Evolutionary conservation across 495 filamentous ascomycete genomes (phyloP).

Genomic region (Aspergillus diversus): DNA sequence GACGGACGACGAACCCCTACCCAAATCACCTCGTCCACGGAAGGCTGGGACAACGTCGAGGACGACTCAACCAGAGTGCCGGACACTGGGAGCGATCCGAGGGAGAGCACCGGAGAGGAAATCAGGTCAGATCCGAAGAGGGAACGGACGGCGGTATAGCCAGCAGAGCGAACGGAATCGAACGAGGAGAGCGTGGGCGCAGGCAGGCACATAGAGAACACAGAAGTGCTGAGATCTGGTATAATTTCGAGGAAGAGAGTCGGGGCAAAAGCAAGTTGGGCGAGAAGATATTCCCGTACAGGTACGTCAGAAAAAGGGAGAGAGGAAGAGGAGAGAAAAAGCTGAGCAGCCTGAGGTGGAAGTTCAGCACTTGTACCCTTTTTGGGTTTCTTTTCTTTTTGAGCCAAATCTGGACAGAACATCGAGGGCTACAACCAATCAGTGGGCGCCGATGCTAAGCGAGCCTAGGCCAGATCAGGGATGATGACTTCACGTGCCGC

Average conservation of each 20-base stretch:
- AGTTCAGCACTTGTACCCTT: neutral
- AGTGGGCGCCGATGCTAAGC: constrained; percentile 27
- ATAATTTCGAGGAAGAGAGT: constrained; percentile 18
- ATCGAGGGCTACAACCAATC: constrained; percentile 24
- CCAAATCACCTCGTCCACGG: constrained; percentile 48
- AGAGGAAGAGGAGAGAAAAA: constrained; percentile 11
- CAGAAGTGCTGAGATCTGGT: constrained; percentile 10
- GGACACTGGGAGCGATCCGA: constrained; percentile 22
- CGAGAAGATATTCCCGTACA: constrained; percentile 4
- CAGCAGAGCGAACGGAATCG: constrained; percentile 38
- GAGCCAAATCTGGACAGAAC: neutral
- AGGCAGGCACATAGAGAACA: constrained; percentile 46
- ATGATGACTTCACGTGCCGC: constrained; percentile 22
- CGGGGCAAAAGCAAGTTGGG: constrained; percentile 7
- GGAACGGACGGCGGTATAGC: constrained; percentile 30
- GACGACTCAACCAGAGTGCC: constrained; percentile 21
- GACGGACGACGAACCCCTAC: constrained; percentile 61
- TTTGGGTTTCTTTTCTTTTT: constrained; percentile 4
- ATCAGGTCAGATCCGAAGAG: constrained; percentile 23
- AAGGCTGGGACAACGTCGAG: constrained; percentile 27
- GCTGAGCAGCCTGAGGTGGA: neutral
- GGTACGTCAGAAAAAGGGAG: neutral
- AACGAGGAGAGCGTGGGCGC: constrained; percentile 37
- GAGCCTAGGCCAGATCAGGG: constrained; percentile 19
- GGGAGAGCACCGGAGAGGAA: constrained; percentile 13